These are phyloP conservation scores for Agrocybe praecox DNA, from an alignment of 768 basidiomycete species.

Conservation along the genomic window DNA sequence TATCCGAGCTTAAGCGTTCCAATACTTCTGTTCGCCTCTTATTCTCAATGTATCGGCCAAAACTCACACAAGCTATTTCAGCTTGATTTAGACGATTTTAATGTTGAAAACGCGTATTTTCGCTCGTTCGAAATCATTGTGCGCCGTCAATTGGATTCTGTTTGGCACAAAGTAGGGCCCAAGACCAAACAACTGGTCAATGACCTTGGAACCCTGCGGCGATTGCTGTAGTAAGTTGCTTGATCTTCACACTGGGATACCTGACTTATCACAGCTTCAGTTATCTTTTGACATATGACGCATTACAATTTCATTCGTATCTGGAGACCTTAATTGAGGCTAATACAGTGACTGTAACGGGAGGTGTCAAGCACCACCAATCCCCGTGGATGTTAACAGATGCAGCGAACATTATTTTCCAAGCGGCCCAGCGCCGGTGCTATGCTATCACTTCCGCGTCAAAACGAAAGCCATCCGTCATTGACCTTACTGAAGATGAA, in stretches of 20 bases:
- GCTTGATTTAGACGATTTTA: constrained; percentile 94
- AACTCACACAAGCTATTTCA: constrained; percentile 29
- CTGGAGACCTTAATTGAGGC: constrained; percentile 84
- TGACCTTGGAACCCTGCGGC: constrained; percentile 84
- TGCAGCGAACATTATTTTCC: constrained; percentile 86
- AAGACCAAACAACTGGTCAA: constrained; percentile 89
- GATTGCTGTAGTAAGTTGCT: constrained; percentile 70
- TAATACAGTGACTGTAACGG: constrained; percentile 44
- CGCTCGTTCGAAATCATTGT: constrained; percentile 90
- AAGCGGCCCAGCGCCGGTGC: constrained; percentile 78
- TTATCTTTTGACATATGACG: constrained; percentile 88
- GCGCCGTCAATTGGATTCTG: constrained; percentile 84
- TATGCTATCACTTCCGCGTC: constrained; percentile 50
- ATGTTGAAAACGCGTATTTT: constrained; percentile 92
- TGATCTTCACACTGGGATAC: not conserved
- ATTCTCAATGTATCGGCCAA: not conserved
- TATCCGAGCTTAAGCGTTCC: constrained; percentile 88
- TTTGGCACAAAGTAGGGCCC: constrained; percentile 97
- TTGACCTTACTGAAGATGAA: constrained; percentile 58
- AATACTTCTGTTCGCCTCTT: constrained; percentile 59
- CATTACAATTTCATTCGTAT: constrained; percentile 88
- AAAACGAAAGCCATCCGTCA: constrained; percentile 23
- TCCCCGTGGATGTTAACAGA: constrained; percentile 93
- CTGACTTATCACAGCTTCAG: constrained; percentile 33
- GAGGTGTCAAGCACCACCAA: constrained; percentile 63